phyloP scores from a whole-genome alignment of 176 grass and related monocot species.

The Oryza australiensis region DNA sequence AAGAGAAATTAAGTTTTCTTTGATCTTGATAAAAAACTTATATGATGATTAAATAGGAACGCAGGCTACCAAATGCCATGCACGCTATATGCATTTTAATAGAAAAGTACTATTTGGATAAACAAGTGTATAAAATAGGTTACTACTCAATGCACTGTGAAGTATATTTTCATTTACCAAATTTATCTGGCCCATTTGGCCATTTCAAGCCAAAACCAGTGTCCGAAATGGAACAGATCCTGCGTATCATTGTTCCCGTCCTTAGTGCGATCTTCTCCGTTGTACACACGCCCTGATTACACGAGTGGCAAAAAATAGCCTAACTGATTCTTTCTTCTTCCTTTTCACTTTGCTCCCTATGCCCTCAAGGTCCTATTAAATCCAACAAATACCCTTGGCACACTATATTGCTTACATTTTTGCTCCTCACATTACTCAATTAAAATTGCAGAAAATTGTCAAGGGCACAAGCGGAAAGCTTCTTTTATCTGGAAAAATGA shows the following conservation, averaged over 20 bases:
- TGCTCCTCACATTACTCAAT: background rate
- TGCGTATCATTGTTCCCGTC: background rate
- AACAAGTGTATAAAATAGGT: too few relatives aligned
- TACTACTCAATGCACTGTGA: too few relatives aligned
- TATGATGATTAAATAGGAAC: too few relatives aligned
- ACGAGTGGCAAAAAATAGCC: conserved; percentile 4
- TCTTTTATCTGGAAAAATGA: background rate
- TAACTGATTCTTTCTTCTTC: background rate
- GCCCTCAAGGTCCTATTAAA: background rate
- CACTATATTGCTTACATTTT: background rate
- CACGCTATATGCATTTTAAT: too few relatives aligned
- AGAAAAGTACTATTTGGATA: too few relatives aligned
- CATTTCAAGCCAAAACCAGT: background rate
- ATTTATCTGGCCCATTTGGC: background rate
- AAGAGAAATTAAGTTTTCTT: too few relatives aligned
- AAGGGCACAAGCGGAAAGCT: background rate
- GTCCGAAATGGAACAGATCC: background rate
- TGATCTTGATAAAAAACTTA: too few relatives aligned
- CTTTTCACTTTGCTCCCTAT: background rate
- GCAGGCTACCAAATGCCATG: too few relatives aligned
- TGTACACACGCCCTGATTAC: conserved; percentile 19
- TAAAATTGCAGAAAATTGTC: background rate
- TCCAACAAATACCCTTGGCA: background rate
- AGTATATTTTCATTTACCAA: background rate
- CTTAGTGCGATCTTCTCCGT: background rate